These are phyloP conservation scores for Tetracladium marchalianum DNA, from an alignment of 495 filamentous ascomycete species.

Conservation along the genomic window DNA sequence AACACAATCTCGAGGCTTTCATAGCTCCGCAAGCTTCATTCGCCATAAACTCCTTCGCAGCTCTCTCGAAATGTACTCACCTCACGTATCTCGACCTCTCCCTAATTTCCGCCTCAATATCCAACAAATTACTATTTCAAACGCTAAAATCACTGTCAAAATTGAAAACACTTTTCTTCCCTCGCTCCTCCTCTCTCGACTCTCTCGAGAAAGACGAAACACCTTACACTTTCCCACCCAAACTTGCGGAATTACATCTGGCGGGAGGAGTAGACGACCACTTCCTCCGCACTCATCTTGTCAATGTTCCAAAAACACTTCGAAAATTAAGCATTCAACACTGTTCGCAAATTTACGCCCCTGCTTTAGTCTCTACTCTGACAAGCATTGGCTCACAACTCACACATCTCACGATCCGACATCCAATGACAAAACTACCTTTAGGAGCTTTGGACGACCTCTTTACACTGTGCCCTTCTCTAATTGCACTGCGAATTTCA, in stretches of 20 bases:
- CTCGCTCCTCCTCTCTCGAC: conserved; percentile 36
- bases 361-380: conserved; percentile 3
- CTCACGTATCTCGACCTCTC: conserved; percentile 49
- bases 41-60: conserved; percentile 51
- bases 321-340: conserved; percentile 18
- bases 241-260: conserved; percentile 30
- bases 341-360: conserved; percentile 11
- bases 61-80: conserved; percentile 49
- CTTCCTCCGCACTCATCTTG: conserved; percentile 26
- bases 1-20: conserved; percentile 47
- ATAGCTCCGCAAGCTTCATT: conserved; percentile 58
- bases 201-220: conserved; percentile 4
- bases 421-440: conserved; percentile 16
- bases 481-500: conserved; percentile 24
- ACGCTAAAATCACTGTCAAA: conserved; percentile 37
- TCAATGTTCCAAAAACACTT: conserved; percentile 2
- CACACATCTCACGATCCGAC: conserved; percentile 17
- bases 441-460: conserved; percentile 23
- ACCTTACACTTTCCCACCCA: conserved; percentile 34
- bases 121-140: conserved; percentile 40
- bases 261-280: conserved; percentile 32
- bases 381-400: conserved; percentile 9
- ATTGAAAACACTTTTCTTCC: conserved; percentile 44
- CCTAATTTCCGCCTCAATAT: conserved; percentile 44
- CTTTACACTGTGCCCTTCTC: conserved; percentile 22